Evolutionary conservation across 495 filamentous ascomycete genomes (phyloP), one percentile per base, ranked within the genome.

Genomic region (Clavariopsis aquatica): DNA sequence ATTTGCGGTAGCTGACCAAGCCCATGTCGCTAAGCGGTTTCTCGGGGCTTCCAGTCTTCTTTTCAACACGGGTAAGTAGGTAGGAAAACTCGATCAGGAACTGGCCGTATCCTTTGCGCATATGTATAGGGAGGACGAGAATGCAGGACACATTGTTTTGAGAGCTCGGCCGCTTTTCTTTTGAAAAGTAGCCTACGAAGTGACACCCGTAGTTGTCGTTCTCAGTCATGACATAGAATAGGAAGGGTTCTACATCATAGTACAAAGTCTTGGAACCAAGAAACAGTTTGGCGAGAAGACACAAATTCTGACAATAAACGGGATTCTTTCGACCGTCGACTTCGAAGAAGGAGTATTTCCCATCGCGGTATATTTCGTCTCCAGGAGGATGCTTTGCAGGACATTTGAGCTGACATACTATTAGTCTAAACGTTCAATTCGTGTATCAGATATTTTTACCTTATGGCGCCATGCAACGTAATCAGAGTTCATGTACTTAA

Each of bases 401-500:
- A 69, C 94, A 98, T 80, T 98, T 98, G 70, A 80, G 74, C 75
- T 77, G 52, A 13, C n/a, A 31, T 23, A 19, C 5, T 1, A 58
- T 75, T 43, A 72, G 69, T 38, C 41, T 6, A 6, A 0, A 5
- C 2, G 6, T 22, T 24, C 19, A 49, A 53, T 26, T 17, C n/a
- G 20, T 41, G 7, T 15, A 10, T 26, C 9, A 19, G 43, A 27
- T 13, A 43, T 12, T 58, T 65, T 51, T 70, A 95, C 89, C 79
- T 96, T 97, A 73, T 98, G 94, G 41, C 94, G 83, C 92, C 92
- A 97, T 20, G 93, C 92, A 22, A 98, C 93, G 67, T 93, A 97
- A 71, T 97, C 93, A 12, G 93, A 96, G 73, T 93, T 96, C 93
- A 98, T 96, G 78, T 98, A 98, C 74, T 98, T 98, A 49, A 98